Evolutionary conservation across 345 rosid species (phyloP).

Genomic region (Euphorbia lathyris): DNA sequence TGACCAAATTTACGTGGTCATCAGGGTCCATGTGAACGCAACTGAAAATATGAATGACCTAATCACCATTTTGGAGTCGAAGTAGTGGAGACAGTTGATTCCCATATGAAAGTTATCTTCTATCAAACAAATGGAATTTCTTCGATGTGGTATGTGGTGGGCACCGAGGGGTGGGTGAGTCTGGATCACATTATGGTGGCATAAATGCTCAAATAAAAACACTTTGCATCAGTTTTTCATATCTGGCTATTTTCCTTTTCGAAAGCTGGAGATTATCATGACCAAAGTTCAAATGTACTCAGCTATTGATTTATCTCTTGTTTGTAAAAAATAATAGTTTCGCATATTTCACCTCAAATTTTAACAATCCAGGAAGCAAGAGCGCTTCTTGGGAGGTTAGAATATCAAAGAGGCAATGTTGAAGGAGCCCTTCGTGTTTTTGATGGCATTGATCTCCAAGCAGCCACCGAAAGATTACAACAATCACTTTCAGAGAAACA

Average conservation of each 20-base stretch:
- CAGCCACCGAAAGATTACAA: constrained; percentile 69
- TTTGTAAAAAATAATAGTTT: neutral
- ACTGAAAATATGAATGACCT: neutral
- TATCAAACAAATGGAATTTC: neutral
- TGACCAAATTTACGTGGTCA: too few relatives aligned
- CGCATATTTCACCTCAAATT: neutral
- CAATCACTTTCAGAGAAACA: constrained; percentile 54
- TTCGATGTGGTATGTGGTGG: too few relatives aligned
- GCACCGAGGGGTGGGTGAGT: too few relatives aligned
- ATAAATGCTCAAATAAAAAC: too few relatives aligned
- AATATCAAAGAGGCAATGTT: constrained; percentile 90
- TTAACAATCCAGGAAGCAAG: constrained; percentile 67
- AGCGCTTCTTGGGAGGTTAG: constrained; percentile 91
- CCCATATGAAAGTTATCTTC: neutral
- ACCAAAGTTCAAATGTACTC: neutral
- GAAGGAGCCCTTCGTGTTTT: constrained; percentile 90
- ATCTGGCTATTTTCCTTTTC: neutral
- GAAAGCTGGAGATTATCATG: neutral
- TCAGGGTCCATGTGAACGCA: too few relatives aligned
- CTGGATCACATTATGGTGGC: too few relatives aligned
- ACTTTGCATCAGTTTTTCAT: neutral
- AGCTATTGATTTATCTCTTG: neutral
- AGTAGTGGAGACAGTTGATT: neutral
- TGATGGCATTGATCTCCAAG: constrained; percentile 93
- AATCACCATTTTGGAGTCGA: neutral